Conservation (phyloP, 176 grass and related monocot species). For the Hyparrhenia diplandra region DNA sequence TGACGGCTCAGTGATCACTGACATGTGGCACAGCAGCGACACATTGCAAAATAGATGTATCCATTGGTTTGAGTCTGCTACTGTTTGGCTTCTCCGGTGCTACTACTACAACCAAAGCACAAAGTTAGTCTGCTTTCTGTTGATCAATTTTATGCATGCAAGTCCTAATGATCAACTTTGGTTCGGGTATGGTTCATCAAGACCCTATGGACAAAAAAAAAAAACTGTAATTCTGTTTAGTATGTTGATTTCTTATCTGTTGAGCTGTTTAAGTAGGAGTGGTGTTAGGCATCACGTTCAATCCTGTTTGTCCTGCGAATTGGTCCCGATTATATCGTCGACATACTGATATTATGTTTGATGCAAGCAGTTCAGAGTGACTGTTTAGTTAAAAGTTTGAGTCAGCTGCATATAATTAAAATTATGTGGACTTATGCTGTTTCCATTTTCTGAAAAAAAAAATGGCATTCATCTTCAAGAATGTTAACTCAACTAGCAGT, state of each 20-base stretch:
- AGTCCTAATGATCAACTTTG: not conserved
- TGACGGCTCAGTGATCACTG: not conserved
- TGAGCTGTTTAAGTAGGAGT: not conserved
- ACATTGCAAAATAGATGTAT: not conserved
- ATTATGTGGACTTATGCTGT: not conserved
- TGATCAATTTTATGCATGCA: not conserved
- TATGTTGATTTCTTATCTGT: not conserved
- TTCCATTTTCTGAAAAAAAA: not conserved
- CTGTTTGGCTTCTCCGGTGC: not conserved
- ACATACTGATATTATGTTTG: not conserved
- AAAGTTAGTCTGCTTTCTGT: not conserved
- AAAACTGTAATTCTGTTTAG: not conserved
- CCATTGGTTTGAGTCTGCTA: not conserved
- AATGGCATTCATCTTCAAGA: not conserved
- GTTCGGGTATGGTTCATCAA: not conserved
- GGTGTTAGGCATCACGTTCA: not conserved
- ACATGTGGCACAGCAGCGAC: not conserved
- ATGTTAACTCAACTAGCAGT: not conserved
- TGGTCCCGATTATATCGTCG: not conserved
- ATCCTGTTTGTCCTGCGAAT: not conserved
- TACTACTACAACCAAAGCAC: not conserved
- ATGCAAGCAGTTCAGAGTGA: not conserved
- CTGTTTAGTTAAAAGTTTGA: not conserved
- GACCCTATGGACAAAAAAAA: not conserved
- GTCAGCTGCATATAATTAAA: not conserved